phyloP scores from a whole-genome alignment of 192 early-diverging fungal genomes.

The Pilobolus umbonatus region DNA sequence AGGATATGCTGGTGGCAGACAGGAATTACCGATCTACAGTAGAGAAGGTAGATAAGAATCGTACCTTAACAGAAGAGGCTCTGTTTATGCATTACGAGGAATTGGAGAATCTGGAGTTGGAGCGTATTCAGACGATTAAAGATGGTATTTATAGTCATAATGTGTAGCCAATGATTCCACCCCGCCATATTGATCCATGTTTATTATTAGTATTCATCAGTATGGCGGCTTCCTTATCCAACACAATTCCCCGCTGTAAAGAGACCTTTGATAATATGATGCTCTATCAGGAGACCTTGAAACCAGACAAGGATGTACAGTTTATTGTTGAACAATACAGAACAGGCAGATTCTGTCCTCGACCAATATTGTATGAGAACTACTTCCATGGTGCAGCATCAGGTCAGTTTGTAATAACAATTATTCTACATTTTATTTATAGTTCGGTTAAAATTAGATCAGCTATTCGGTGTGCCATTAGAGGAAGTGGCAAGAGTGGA shows the following conservation, averaged over 20 bases:
- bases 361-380: constrained; percentile 62
- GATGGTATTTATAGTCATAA: constrained; percentile 29
- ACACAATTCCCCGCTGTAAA: constrained; percentile 45
- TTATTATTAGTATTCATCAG: constrained; percentile 44
- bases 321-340: constrained; percentile 73
- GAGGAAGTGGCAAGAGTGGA: constrained; percentile 61
- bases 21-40: constrained; percentile 57
- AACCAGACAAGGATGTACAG: constrained; percentile 69
- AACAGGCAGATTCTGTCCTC: constrained; percentile 63
- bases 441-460: constrained; percentile 39
- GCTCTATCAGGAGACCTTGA: constrained; percentile 61
- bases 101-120: constrained; percentile 44
- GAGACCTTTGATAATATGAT: constrained; percentile 57
- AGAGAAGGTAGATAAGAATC: constrained; percentile 55
- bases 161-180: neutral
- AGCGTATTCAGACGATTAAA: constrained; percentile 49
- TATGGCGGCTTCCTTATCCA: constrained; percentile 45
- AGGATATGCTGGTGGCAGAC: constrained; percentile 56
- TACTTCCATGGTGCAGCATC: constrained; percentile 58
- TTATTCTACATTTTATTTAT: neutral
- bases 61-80: constrained; percentile 60
- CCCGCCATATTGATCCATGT: neutral
- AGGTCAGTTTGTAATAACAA: constrained; percentile 26
- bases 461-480: constrained; percentile 69
- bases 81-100: constrained; percentile 50